These are phyloP conservation scores for Oenanthe sinensis DNA, from an alignment of 129 eudicot genomes.

Conservation along the genomic window DNA sequence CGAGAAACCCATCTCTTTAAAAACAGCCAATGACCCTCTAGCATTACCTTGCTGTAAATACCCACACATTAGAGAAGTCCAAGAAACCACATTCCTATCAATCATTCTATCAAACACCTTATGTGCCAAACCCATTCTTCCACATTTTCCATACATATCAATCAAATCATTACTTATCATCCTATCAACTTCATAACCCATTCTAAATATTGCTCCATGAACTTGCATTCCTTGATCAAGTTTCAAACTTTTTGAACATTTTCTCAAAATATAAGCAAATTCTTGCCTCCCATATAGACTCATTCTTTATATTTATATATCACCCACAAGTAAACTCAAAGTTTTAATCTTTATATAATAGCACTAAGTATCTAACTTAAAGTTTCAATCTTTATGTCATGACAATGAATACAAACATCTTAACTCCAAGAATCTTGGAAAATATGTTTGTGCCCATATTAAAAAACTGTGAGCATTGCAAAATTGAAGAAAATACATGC, in stretches of 20 bases:
- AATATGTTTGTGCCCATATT: conserved; percentile 42
- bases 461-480: conserved; percentile 25
- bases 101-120: conserved; percentile 56
- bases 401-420: conserved; percentile 23
- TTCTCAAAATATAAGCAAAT: background rate
- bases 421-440: conserved; percentile 39
- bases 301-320: background rate
- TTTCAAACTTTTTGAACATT: background rate
- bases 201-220: background rate
- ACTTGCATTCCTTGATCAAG: conserved; percentile 8
- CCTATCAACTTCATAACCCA: conserved; percentile 21
- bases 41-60: conserved; percentile 33
- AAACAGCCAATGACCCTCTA: conserved; percentile 27
- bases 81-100: conserved; percentile 57
- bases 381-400: conserved; percentile 2
- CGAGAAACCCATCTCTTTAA: conserved; percentile 40
- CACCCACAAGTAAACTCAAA: background rate
- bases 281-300: background rate
- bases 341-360: background rate
- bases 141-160: conserved; percentile 58
- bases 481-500: conserved; percentile 52
- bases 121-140: conserved; percentile 33
- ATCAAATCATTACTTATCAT: conserved; percentile 54
- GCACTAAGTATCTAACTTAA: background rate
- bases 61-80: conserved; percentile 80